These are phyloP conservation scores for Blastobotrys attinorum DNA, from an alignment of 805 yeast species.

Conservation along the genomic window DNA sequence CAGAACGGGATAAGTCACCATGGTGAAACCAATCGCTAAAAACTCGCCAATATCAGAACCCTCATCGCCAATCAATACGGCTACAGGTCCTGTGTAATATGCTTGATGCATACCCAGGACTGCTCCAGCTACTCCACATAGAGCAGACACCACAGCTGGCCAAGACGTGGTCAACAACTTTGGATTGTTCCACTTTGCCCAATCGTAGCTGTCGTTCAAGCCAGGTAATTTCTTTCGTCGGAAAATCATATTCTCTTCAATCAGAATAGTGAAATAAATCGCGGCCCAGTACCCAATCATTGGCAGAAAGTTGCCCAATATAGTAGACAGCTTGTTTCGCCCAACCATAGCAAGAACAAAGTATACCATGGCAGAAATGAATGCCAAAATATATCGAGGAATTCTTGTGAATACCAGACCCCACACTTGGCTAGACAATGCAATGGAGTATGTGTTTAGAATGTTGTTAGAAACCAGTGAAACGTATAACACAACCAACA, in stretches of 20 bases:
- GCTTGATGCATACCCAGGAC: conserved; percentile 84
- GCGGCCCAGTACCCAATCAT: conserved; percentile 91
- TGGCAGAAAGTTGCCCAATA: conserved; percentile 74
- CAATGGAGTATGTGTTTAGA: conserved; percentile 73
- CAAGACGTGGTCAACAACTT: conserved; percentile 55
- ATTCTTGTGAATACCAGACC: conserved; percentile 42
- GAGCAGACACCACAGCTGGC: conserved; percentile 62
- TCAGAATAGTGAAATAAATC: conserved; percentile 61
- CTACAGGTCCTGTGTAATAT: conserved; percentile 74
- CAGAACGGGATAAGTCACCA: conserved; percentile 52
- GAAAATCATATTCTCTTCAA: conserved; percentile 69
- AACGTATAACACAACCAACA: conserved; percentile 58
- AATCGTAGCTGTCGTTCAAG: conserved; percentile 49
- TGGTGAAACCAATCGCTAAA: conserved; percentile 65
- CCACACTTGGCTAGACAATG: conserved; percentile 62
- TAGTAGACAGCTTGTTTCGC: conserved; percentile 58
- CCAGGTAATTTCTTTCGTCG: conserved; percentile 41
- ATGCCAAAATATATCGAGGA: conserved; percentile 75
- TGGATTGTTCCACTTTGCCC: conserved; percentile 65
- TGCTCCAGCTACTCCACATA: conserved; percentile 71
- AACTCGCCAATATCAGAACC: conserved; percentile 84
- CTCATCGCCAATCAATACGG: conserved; percentile 49
- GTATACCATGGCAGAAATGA: conserved; percentile 54
- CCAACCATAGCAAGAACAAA: conserved; percentile 72
- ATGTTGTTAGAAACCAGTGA: conserved; percentile 78